Evolutionary conservation across 192 early-diverging fungal genomes (phyloP).

Genomic region (Coemansia sp.): DNA sequence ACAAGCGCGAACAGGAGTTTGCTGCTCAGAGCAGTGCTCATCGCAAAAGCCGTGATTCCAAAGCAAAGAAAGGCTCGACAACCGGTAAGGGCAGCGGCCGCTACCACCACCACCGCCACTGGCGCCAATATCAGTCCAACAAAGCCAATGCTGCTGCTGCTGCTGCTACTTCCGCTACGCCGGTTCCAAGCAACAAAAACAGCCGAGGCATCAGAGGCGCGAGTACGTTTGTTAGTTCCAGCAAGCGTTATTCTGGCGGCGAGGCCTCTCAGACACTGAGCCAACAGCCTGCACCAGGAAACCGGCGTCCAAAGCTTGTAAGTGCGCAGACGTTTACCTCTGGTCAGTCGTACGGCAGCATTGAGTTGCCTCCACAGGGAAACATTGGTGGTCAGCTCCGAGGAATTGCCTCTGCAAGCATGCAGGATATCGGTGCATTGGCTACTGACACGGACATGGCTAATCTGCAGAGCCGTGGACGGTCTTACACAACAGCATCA

Average conservation of each 20-base stretch:
- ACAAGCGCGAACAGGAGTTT: constrained; percentile 27
- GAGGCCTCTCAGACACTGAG: background rate
- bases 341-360: background rate
- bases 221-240: constrained; percentile 18
- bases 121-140: constrained; percentile 6
- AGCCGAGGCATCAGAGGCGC: constrained; percentile 6
- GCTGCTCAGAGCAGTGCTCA: background rate
- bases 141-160: background rate
- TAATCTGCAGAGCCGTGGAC: constrained; percentile 1
- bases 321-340: constrained; percentile 23
- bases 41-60: background rate
- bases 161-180: background rate
- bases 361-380: background rate
- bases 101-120: background rate
- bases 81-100: background rate
- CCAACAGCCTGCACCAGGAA: background rate
- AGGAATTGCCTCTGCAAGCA: constrained; percentile 17
- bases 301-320: constrained; percentile 5
- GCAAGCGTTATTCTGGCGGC: background rate
- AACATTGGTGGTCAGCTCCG: constrained; percentile 8
- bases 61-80: background rate
- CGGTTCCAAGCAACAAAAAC: background rate
- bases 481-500: constrained; percentile 9
- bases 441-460: constrained; percentile 7
- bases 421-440: constrained; percentile 17